These are phyloP conservation scores for Chlamydomonas applanata DNA, from an alignment of 139 green algal genomes.

Conservation along the genomic window DNA sequence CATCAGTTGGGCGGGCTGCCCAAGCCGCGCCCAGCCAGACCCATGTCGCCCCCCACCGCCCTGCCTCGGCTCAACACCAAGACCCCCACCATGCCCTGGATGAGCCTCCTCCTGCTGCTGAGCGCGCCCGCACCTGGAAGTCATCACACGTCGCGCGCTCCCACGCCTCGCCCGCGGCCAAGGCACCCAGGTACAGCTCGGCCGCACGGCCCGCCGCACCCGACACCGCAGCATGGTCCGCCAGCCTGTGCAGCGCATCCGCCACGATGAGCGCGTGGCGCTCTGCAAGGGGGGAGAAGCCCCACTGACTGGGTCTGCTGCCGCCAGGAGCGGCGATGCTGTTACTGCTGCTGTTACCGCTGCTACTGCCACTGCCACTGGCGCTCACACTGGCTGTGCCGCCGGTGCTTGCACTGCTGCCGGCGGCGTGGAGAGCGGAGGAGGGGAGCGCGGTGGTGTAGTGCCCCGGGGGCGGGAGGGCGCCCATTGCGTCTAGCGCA, in stretches of 20 bases:
- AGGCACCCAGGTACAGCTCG: not conserved
- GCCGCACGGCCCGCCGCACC: not conserved
- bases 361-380: conserved; percentile 7
- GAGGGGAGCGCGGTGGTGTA: not conserved
- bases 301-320: not conserved
- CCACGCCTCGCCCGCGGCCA: not conserved
- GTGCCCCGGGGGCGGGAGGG: no score
- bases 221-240: not conserved
- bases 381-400: not conserved
- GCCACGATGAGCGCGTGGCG: not conserved
- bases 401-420: conserved; percentile 2
- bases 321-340: not conserved
- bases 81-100: no score
- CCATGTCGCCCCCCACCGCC: no score
- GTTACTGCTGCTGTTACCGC: not conserved
- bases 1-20: no score
- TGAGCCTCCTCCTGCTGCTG: no score
- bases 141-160: conserved; percentile 3
- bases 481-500: no score
- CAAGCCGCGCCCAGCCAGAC: no score
- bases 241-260: conserved; percentile 1
- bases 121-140: not conserved
- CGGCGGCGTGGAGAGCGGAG: not conserved
- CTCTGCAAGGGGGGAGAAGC: not conserved
- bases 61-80: no score